Base-by-base conservation (phyloP, 1,139 yeast genomes). In the Hyphopichia burtonii region DNA sequence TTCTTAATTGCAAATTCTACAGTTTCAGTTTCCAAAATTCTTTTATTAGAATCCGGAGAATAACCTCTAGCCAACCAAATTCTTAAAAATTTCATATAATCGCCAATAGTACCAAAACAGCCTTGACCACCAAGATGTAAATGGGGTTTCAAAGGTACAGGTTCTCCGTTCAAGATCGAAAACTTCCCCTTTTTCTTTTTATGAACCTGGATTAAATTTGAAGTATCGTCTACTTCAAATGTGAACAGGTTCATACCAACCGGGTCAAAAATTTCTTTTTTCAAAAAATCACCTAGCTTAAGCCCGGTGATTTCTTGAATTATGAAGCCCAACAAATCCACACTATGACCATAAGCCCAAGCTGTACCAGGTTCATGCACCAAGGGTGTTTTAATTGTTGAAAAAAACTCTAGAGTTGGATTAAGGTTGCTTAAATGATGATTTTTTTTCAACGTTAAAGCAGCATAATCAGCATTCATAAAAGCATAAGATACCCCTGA, bases 61-160 rank as follows among this genome's bases (percentile, higher is more conserved):
- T 46, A 44, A 0, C 82, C 82, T 38, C 59, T 61, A 47, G 74
- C 74, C 34, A 76, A 56, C 69, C 76, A 71, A n/a, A 71, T 56
- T 36, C 80, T 58, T 18, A 76, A 53, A 38, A 75, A 66, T 46
- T 67, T 70, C 48, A 71, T 56, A 49, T 65, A 76, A 49, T 75
- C 80, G 3, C 56, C 61, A 6, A 71, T 70, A 2, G 68, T 65
- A 1, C 77, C 74, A 46, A 64, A 70, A 42, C 71, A 58, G 1
- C 81, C 80, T 41, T 73, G 79, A 16, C 81, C 81, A 7, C 80
- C 80, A 63, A 71, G 61, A 46, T 71, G 74, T n/a, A 68, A 41
- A 4, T 50, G 52, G 1, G 74, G 70, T 40, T 66, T 60, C 7
- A 54, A 51, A 2, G 23, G 7, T 22, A 22, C 28, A 11, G 37